phyloP scores from a whole-genome alignment of 495 filamentous ascomycete genomes.

The Tuber borchii region DNA sequence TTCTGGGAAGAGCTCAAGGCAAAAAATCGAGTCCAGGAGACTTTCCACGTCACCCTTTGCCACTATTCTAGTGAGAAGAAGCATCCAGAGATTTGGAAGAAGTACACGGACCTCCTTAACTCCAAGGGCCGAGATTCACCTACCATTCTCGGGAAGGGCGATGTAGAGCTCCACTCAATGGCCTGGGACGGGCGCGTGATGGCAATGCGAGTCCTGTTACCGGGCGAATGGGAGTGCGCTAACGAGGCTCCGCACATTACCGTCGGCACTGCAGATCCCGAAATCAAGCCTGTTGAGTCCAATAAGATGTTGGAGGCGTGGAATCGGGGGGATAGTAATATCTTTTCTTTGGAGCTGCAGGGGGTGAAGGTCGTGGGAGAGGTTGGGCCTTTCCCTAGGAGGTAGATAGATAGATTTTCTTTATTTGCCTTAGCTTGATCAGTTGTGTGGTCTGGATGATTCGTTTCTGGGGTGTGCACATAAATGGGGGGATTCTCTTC shows the following conservation, averaged over 20 bases:
- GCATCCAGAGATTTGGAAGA: slow-evolving; percentile 63
- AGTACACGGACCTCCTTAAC: slow-evolving; percentile 52
- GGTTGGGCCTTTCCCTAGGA: not conserved
- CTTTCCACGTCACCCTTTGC: slow-evolving; percentile 93
- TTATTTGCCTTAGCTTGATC: not conserved
- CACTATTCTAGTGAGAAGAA: slow-evolving; percentile 60
- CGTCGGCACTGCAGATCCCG: slow-evolving; percentile 64
- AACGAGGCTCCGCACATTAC: slow-evolving; percentile 85
- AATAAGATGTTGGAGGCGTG: slow-evolving; percentile 61
- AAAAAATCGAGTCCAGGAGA: slow-evolving; percentile 63
- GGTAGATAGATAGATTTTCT: not conserved
- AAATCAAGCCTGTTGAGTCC: slow-evolving; percentile 86
- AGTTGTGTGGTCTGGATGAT: not conserved
- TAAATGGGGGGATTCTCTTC: not conserved
- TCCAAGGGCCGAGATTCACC: slow-evolving; percentile 41
- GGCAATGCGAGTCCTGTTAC: slow-evolving; percentile 73
- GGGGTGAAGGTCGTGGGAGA: not conserved
- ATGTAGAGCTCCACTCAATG: slow-evolving; percentile 50
- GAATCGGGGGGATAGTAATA: not conserved
- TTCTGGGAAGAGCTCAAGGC: slow-evolving; percentile 72
- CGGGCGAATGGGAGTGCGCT: slow-evolving; percentile 58
- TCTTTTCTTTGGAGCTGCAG: not conserved
- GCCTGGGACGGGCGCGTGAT: slow-evolving; percentile 79
- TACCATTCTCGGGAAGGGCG: slow-evolving; percentile 47
- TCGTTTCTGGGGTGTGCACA: not conserved